Conservation (phyloP, 108 stramenopile species). For the Cylindrotheca closterium region DNA sequence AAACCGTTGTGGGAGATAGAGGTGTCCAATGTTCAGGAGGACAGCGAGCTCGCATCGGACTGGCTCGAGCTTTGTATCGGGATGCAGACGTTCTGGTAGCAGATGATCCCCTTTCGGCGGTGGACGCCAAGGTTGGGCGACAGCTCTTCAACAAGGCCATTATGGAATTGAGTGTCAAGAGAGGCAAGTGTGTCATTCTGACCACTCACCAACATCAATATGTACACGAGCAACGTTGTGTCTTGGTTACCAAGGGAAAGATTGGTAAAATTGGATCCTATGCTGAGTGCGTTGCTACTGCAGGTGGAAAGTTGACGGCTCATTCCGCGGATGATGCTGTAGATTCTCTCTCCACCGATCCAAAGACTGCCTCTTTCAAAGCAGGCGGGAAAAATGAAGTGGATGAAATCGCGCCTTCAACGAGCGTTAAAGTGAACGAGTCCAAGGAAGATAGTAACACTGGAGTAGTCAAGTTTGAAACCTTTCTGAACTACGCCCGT, state of each 20-base stretch:
- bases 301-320: slow-evolving; percentile 46
- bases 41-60: slow-evolving; percentile 81
- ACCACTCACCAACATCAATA: slow-evolving; percentile 92
- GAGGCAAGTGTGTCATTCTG: slow-evolving; percentile 76
- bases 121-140: slow-evolving; percentile 84
- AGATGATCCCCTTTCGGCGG: slow-evolving; percentile 91
- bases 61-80: slow-evolving; percentile 59
- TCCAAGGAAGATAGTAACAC: slow-evolving; percentile 43
- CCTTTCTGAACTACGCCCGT: slow-evolving; percentile 62
- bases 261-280: slow-evolving; percentile 64
- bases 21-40: slow-evolving; percentile 90
- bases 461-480: slow-evolving; percentile 61
- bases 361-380: slow-evolving; percentile 4
- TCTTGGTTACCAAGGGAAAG: slow-evolving; percentile 62
- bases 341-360: slow-evolving; percentile 6
- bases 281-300: slow-evolving; percentile 56
- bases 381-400: background rate
- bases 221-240: slow-evolving; percentile 56
- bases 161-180: slow-evolving; percentile 38
- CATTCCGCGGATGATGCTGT: slow-evolving; percentile 28
- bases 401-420: background rate
- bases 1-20: slow-evolving; percentile 84
- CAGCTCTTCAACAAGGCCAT: slow-evolving; percentile 78
- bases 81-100: slow-evolving; percentile 70
- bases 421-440: slow-evolving; percentile 18